These are phyloP conservation scores for Anthracocystis walkeri DNA, from an alignment of 1,284 basidiomycete species.

Conservation along the genomic window DNA sequence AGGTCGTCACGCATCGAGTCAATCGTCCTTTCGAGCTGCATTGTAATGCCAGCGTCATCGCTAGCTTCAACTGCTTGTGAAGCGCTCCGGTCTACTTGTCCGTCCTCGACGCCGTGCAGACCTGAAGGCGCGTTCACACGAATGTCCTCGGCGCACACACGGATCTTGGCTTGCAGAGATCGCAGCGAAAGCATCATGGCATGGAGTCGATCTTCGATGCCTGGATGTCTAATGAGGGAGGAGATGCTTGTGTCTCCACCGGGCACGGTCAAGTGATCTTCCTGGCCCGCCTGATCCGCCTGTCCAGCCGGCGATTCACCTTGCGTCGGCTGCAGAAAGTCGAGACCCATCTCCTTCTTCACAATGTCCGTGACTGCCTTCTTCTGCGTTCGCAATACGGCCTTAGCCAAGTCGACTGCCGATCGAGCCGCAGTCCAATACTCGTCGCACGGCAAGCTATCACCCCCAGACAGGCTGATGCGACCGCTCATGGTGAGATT, in stretches of 20 bases:
- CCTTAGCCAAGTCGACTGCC: conserved; percentile 4
- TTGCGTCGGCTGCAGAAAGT: conserved; percentile 7
- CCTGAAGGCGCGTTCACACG: conserved; percentile 33
- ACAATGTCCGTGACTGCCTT: conserved; percentile 13
- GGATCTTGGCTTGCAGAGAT: conserved; percentile 67
- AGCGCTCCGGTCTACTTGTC: not conserved
- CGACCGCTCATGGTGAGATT: conserved; percentile 13
- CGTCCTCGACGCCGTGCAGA: conserved; percentile 55
- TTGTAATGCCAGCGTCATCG: conserved; percentile 16
- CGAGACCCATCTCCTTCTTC: conserved; percentile 29
- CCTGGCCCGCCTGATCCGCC: conserved; percentile 3
- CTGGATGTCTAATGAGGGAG: conserved; percentile 34
- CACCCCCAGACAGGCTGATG: conserved; percentile 22
- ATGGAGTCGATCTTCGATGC: conserved; percentile 58
- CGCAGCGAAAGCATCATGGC: conserved; percentile 63
- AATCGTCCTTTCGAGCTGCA: conserved; percentile 48
- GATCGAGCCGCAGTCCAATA: conserved; percentile 33
- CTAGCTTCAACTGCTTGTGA: not conserved
- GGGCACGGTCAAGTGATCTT: conserved; percentile 16
- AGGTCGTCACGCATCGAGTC: conserved; percentile 65
- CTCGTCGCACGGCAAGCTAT: conserved; percentile 27
- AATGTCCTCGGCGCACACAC: conserved; percentile 63
- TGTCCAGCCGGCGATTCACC: not conserved
- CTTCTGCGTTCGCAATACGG: conserved; percentile 6
- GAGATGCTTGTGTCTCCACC: not conserved